Evolutionary conservation across 768 basidiomycete species (phyloP), one percentile per base, ranked within the genome.

Genomic region (Mycena galopus): DNA sequence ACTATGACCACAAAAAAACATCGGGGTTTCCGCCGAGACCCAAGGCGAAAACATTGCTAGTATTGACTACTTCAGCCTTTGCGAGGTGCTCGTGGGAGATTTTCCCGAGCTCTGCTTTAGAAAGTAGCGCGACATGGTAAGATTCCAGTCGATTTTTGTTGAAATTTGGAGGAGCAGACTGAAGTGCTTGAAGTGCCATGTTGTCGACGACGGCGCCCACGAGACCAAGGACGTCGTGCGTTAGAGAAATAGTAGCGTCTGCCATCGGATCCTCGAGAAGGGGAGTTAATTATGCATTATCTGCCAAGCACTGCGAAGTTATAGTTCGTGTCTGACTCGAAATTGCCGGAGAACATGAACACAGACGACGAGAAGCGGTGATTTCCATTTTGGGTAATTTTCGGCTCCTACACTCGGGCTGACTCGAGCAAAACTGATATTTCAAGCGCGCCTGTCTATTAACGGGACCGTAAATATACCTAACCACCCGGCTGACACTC

Each of bases 1-100:
- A 90, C 80, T n/a, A 90, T 79, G 11, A 88, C 85, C 21, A 87
- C 82, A 75, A 87, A 90, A 73, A 83, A n/a, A 85, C 80, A 1
- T 71, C 60, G 2, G 70, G 59, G 55, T 78, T 81, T n/a, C 84
- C 84, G 14, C 87, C 87, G 9, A 86, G 67, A 9, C 88, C 87
- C n/a, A 81, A 76, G 44, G 78, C 55, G 58, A 82, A 82, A n/a
- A 88, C 60, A 50, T 82, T 71, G 14, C 11, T 61, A 3, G 71
- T 74, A 55, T 66, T 67, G 17, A 74, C 50, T 12, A 53, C 21
- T 4, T 23, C 61, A 58, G 62, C 30, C 27, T 61, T 74, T 19
- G 73, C 71, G 9, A 77, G 68, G 23, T 77, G 62, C 14, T 76
- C 69, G 8, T 69, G 39, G 17, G 75, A 44, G 7, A 74, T n/a